Conservation (phyloP, 257 asterid species). For the Jacaranda mimosifolia region DNA sequence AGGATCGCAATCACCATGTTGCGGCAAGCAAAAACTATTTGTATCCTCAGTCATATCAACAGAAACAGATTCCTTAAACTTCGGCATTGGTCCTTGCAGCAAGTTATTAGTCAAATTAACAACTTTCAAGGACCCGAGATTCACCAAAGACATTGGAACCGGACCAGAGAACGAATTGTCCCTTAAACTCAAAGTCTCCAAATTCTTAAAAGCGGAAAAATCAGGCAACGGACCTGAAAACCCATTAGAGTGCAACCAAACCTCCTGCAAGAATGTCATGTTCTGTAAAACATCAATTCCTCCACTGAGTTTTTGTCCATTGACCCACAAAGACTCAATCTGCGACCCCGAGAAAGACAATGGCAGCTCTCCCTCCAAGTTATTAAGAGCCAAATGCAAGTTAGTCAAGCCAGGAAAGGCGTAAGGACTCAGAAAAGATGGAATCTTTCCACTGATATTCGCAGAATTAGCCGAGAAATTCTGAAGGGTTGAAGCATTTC, state of each 20-base stretch:
- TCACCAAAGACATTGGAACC: conserved; percentile 67
- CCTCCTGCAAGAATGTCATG: conserved; percentile 83
- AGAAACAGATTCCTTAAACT: conserved; percentile 63
- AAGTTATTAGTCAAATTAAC: conserved; percentile 89
- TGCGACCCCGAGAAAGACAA: conserved; percentile 62
- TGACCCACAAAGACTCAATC: conserved; percentile 84
- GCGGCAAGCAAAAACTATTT: conserved; percentile 84
- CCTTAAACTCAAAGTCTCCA: conserved; percentile 75
- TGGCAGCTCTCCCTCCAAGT: conserved; percentile 79
- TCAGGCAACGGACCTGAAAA: conserved; percentile 85
- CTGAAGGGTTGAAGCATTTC: conserved; percentile 68
- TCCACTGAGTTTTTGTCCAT: conserved; percentile 85
- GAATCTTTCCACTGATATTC: conserved; percentile 71
- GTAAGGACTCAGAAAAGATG: conserved; percentile 71
- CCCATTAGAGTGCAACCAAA: conserved; percentile 81
- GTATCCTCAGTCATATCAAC: conserved; percentile 64
- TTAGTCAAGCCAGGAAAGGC: conserved; percentile 71
- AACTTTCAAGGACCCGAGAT: conserved; percentile 68
- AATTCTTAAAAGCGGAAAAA: conserved; percentile 60
- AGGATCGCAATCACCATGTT: conserved; percentile 84
- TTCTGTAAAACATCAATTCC: conserved; percentile 72
- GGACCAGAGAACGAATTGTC: conserved; percentile 83
- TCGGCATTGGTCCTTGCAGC: conserved; percentile 87
- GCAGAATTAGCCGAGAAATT: conserved; percentile 84
- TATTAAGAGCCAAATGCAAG: conserved; percentile 87